These are phyloP conservation scores for Hypomontagnella submonticulosa DNA, from an alignment of 495 filamentous ascomycete genomes.

Conservation along the genomic window DNA sequence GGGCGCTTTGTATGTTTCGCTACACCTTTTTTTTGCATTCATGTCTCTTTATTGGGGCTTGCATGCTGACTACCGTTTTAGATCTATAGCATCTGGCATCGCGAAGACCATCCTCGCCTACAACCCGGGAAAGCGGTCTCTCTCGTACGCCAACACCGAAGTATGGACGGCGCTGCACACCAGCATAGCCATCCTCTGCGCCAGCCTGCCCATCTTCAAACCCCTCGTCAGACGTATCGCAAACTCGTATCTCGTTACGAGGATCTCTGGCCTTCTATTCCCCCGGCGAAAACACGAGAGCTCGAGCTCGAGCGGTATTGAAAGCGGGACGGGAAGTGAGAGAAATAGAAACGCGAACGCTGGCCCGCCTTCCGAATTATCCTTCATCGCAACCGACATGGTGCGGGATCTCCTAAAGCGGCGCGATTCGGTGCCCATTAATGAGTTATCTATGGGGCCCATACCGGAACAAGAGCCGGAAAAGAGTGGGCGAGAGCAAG, in stretches of 20 bases:
- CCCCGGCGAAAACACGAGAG: neutral
- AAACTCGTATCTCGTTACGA: conserved; percentile 8
- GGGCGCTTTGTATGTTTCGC: conserved; percentile 45
- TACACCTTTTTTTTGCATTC: neutral
- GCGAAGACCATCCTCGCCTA: conserved; percentile 25
- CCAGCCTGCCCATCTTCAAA: conserved; percentile 30
- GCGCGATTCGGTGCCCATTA: neutral
- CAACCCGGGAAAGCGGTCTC: conserved; percentile 5
- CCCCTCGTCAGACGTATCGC: conserved; percentile 22
- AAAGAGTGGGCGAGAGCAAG: neutral
- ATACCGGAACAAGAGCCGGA: too few relatives aligned
- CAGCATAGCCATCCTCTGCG: conserved; percentile 29
- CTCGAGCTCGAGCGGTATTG: neutral
- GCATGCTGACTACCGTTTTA: neutral
- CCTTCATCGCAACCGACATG: conserved; percentile 8
- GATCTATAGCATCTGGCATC: conserved; percentile 27
- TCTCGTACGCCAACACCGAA: conserved; percentile 22
- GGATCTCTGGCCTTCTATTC: conserved; percentile 10
- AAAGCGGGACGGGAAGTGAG: neutral
- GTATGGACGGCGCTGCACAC: conserved; percentile 27
- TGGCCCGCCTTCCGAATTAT: neutral
- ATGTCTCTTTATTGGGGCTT: neutral
- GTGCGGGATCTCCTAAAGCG: conserved; percentile 4
- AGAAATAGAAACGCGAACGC: neutral
- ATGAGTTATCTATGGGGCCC: too few relatives aligned